These are phyloP conservation scores for Fraxinus excelsior DNA, from an alignment of 257 asterid species.

Conservation along the genomic window DNA sequence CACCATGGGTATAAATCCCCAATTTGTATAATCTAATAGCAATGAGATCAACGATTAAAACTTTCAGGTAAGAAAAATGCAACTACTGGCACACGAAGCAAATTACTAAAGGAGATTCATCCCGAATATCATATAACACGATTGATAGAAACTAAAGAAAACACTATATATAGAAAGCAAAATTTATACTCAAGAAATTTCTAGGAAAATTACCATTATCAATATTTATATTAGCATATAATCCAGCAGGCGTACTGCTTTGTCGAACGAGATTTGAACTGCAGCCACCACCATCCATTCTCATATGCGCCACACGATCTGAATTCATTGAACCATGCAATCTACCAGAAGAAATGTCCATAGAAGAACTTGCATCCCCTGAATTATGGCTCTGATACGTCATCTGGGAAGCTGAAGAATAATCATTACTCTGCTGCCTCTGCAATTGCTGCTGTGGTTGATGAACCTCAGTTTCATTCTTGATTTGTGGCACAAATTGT, in stretches of 20 bases:
- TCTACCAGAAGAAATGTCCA: slow-evolving; percentile 29
- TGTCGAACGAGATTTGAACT: slow-evolving; percentile 65
- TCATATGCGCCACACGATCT: slow-evolving; percentile 29
- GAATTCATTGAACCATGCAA: slow-evolving; percentile 28
- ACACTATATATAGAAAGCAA: not conserved
- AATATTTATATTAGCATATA: slow-evolving; percentile 48
- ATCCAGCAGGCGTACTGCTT: slow-evolving; percentile 85
- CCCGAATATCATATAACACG: not conserved
- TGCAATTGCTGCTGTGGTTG: slow-evolving; percentile 27
- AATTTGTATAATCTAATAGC: not conserved
- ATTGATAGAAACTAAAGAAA: not conserved
- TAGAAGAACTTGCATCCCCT: slow-evolving; percentile 16
- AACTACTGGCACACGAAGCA: not conserved
- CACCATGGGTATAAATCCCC: not conserved
- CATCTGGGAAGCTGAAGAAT: slow-evolving; percentile 32
- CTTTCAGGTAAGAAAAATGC: not conserved
- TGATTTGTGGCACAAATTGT: slow-evolving; percentile 36
- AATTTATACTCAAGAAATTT: not conserved
- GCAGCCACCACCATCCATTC: slow-evolving; percentile 37
- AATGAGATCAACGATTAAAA: not conserved
- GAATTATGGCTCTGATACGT: slow-evolving; percentile 33
- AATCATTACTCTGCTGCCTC: slow-evolving; percentile 37
- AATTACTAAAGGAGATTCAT: not conserved
- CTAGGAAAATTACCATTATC: slow-evolving; percentile 46
- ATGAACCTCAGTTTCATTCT: slow-evolving; percentile 36